A percentile compares a stretch with the other conserved stretches of the same genome.
Evolutionary conservation across 83 land plant species (phyloP).

Genomic region (Picea abies): DNA sequence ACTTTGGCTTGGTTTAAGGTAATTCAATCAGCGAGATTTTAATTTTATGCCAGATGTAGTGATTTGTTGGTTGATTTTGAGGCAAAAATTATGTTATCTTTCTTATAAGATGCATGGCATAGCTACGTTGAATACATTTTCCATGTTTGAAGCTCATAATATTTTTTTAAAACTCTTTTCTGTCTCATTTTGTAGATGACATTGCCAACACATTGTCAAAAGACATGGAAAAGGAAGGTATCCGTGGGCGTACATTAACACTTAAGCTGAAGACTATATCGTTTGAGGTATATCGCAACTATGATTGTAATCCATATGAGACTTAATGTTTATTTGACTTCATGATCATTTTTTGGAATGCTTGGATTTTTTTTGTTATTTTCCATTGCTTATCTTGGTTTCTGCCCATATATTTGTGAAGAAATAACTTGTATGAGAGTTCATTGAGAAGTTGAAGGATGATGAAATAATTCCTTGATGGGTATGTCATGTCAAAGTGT

Average conservation of each 20-base stretch:
- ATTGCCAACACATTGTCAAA: slow-evolving; percentile 65
- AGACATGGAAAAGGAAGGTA: slow-evolving; percentile 80
- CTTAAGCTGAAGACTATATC: slow-evolving; percentile 84
- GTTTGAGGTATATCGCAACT: slow-evolving; percentile 66
- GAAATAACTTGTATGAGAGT: neutral
- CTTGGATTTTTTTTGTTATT: neutral
- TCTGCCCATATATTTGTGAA: neutral
- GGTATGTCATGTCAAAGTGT: neutral
- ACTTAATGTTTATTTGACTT: neutral
- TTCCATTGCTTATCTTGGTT: neutral
- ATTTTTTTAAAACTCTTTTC: neutral
- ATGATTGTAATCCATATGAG: neutral
- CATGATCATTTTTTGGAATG: neutral
- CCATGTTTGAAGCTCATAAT: neutral
- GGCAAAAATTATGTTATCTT: neutral
- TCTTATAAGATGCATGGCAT: neutral
- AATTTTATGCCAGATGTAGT: neutral
- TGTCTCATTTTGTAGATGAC: slow-evolving; percentile 51
- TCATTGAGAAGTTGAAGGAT: neutral
- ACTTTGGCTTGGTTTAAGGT: too few species aligned
- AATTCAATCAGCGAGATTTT: too few species aligned
- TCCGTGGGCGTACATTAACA: slow-evolving; percentile 82
- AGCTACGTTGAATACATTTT: neutral
- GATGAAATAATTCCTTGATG: neutral
- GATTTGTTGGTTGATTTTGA: neutral